Percentiles rank a stretch among this genome's conserved stretches.
These are phyloP conservation scores for Rhizomucor miehei DNA, from an alignment of 371 early-diverging fungal genomes.

Conservation along the genomic window DNA sequence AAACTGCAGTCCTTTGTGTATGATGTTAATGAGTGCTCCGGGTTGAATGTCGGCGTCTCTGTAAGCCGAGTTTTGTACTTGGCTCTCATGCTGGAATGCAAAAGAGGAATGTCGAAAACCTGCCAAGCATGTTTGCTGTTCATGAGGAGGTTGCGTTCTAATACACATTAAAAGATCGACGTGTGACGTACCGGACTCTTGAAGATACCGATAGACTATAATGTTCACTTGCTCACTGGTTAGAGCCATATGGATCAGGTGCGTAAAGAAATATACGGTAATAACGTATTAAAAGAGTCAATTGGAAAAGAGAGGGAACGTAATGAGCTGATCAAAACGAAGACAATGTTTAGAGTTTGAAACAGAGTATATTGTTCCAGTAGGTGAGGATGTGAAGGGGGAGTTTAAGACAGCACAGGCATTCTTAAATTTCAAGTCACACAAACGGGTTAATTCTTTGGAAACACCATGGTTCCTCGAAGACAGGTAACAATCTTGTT, in stretches of 20 bases:
- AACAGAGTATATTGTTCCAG: too few relatives aligned
- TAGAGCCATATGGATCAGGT: conserved; percentile 53
- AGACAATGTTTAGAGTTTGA: too few relatives aligned
- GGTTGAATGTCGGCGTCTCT: conserved; percentile 72
- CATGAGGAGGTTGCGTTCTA: conserved; percentile 2
- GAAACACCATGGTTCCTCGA: too few relatives aligned
- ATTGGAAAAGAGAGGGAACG: too few relatives aligned
- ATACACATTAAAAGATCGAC: background rate
- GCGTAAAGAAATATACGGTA: too few relatives aligned
- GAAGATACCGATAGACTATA: conserved; percentile 87
- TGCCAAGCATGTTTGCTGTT: too few relatives aligned
- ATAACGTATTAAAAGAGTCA: too few relatives aligned
- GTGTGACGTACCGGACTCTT: conserved; percentile 89
- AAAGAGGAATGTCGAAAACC: conserved; percentile 92
- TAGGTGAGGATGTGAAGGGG: too few relatives aligned
- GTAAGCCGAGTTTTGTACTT: conserved; percentile 67
- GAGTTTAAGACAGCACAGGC: too few relatives aligned
- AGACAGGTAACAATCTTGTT: conserved; percentile 7
- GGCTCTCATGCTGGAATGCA: conserved; percentile 88
- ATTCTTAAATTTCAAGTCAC: too few relatives aligned
- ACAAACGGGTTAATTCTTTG: too few relatives aligned
- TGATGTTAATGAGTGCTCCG: conserved; percentile 81
- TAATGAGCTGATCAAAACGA: too few relatives aligned
- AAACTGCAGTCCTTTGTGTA: conserved; percentile 94
- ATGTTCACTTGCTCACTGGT: conserved; percentile 94